A percentile compares a stretch with the other conserved stretches of the same genome.
Evolutionary conservation across 441 rosid genomes (phyloP).

Genomic region (Francoa sonchifolia): DNA sequence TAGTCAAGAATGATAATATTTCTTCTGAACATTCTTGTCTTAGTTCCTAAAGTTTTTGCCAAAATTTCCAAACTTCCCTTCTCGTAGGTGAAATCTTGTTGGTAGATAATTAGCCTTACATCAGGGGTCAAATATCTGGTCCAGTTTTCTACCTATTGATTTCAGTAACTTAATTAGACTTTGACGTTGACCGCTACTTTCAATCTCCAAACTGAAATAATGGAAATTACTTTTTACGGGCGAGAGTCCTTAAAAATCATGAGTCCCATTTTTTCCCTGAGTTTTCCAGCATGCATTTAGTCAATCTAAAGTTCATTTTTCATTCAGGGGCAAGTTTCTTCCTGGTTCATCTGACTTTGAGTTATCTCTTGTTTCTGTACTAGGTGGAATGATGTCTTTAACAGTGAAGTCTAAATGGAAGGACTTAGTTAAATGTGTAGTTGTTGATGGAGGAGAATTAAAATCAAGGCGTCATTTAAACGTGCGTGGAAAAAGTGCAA

Average conservation of each 20-base stretch:
- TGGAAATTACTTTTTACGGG: too few relatives aligned
- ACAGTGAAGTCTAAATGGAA: slow-evolving; percentile 69
- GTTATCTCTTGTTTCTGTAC: slow-evolving; percentile 7
- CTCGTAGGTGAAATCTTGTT: too few relatives aligned
- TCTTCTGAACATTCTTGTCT: too few relatives aligned
- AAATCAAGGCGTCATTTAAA: slow-evolving; percentile 93
- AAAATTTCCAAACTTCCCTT: too few relatives aligned
- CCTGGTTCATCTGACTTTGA: slow-evolving; percentile 4
- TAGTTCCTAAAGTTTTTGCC: too few relatives aligned
- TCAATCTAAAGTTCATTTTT: not conserved
- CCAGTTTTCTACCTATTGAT: not conserved
- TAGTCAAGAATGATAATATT: too few relatives aligned
- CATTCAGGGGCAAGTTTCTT: not conserved
- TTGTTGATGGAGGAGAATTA: slow-evolving; percentile 84
- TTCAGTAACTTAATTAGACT: not conserved
- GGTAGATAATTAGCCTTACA: too few relatives aligned
- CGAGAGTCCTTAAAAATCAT: too few relatives aligned
- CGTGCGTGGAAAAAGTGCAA: slow-evolving; percentile 93
- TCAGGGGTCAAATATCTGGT: too few relatives aligned
- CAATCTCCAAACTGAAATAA: too few relatives aligned
- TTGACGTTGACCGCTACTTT: too few relatives aligned
- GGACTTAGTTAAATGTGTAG: slow-evolving; percentile 63
- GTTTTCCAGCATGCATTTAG: not conserved
- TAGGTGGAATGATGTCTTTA: slow-evolving; percentile 98
- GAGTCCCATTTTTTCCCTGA: too few relatives aligned